Base-by-base conservation (phyloP, 2,329 filamentous ascomycete genomes). In the Ciborinia camelliae region DNA sequence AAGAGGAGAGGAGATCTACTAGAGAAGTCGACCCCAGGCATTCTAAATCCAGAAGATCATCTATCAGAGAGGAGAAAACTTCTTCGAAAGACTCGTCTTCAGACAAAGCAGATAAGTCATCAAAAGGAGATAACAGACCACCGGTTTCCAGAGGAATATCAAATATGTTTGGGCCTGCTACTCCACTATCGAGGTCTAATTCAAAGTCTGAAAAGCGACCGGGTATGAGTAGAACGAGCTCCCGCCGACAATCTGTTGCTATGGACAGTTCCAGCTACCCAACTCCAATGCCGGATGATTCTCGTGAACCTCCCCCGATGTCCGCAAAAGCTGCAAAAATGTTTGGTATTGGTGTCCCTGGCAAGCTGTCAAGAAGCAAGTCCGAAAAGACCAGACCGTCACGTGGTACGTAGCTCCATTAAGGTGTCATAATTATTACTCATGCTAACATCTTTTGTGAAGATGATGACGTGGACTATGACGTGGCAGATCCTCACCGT, bases 251-350 rank as follows among this genome's bases (percentile, higher is more conserved):
- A 67, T 90, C 91, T 0, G 77, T 89, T 20, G 90, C 91, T 62
- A 83, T 87, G 67, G 80, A 83, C 47, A 77, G 80, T 35, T 41
- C 26, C 15, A 89, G 86, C 9, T 79, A 93, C 66, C 81, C 85
- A 53, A 91, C 90, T 26, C 90, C 91, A 4, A 89, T 90, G 10
- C 86, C 89, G 2, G 91, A 92, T 37, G 85, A 89, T 39, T 79
- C 81, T 30, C 59, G 54, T 54, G 68, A 53, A n/a, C 67, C 68
- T 50, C 82, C 82, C 3, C 84, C 85, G 60, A 83, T 91, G 73
- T 83, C 88, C 9, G 83, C 86, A 53, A 96, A 96, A 76, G 91
- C 91, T 35, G 90, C 91, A 39, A 92, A 88, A 76, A 77, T 94
- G 61, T 86, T 95, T 86, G 92, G 79, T 70, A 77, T 85, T 66